These are phyloP conservation scores for Pholiota microspora DNA, from an alignment of 768 basidiomycete species.

Conservation along the genomic window DNA sequence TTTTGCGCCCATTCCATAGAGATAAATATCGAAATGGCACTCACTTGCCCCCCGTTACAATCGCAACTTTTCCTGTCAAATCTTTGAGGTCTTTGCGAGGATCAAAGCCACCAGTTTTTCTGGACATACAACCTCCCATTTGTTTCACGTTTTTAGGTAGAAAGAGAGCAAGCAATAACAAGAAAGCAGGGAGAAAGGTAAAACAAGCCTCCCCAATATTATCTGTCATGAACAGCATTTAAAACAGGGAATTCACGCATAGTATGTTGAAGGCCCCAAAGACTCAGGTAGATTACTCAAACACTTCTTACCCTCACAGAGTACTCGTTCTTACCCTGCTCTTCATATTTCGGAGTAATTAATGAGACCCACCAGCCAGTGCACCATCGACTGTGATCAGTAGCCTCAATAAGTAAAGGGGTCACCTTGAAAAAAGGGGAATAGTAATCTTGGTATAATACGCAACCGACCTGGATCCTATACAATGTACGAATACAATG, in stretches of 20 bases:
- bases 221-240: too few species aligned
- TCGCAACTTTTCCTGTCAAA: conserved; percentile 41
- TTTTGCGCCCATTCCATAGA: neutral
- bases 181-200: too few species aligned
- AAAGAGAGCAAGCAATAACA: too few species aligned
- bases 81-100: conserved; percentile 35
- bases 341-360: too few species aligned
- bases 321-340: neutral
- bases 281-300: neutral
- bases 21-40: neutral
- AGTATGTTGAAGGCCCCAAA: too few species aligned
- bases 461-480: neutral
- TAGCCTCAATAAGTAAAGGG: too few species aligned
- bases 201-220: too few species aligned
- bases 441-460: too few species aligned
- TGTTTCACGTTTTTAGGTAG: neutral
- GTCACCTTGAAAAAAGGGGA: too few species aligned
- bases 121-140: neutral
- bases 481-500: neutral
- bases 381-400: too few species aligned
- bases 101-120: conserved; percentile 22
- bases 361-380: too few species aligned
- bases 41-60: conserved; percentile 24
- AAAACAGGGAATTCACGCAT: too few species aligned
- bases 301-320: neutral